Base-by-base conservation (phyloP, 768 basidiomycete genomes). In the Paxillus involutus region DNA sequence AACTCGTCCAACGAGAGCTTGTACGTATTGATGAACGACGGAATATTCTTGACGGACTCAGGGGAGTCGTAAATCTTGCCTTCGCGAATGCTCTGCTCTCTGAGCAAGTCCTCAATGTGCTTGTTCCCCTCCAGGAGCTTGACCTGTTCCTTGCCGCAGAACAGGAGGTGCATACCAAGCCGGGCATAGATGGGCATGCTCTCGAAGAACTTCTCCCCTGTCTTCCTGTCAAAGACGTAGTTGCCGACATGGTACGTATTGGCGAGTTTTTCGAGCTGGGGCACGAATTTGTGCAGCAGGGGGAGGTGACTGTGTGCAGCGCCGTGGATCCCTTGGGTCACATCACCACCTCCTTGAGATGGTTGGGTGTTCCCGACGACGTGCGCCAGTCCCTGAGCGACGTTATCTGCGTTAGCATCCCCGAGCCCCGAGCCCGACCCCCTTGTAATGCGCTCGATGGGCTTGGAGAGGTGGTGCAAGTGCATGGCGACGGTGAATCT, bases 161-260 rank as follows among this genome's bases (percentile, higher is more conserved):
- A 91, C 26, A 91, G 69, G 6, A 91, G 75, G 61, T 91, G 89
- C 89, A 91, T 91, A 7, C 85, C 86, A 44, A 88, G 74, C 67
- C 84, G 75, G 2, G 81, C 79, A 60, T 84, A 89, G 42, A 89
- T 74, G 1, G 88, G 88, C 88, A 90, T 90, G 32, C 76, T 77
- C 72, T 90, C 88, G 53, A 88, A 89, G 55, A 85, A 75, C 61
- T 76, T 77, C 63, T 83, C 72, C 7, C 68, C 71, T 1, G 75
- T 73, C 7, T 71, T 76, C 37, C 84, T 73, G 30, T 80, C 67
- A 19, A 75, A 63, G 26, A 85, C 82, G 61, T 72, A 86, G 62
- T 86, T 86, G 3, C 84, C 84, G 47, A 80, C 70, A 51, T 86
- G 84, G 56, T 80, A 79, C 29, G 75, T 68, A 5, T 65, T 60